phyloP scores from a whole-genome alignment of 495 filamentous ascomycete genomes.

The Hypoxylon trugodes region DNA sequence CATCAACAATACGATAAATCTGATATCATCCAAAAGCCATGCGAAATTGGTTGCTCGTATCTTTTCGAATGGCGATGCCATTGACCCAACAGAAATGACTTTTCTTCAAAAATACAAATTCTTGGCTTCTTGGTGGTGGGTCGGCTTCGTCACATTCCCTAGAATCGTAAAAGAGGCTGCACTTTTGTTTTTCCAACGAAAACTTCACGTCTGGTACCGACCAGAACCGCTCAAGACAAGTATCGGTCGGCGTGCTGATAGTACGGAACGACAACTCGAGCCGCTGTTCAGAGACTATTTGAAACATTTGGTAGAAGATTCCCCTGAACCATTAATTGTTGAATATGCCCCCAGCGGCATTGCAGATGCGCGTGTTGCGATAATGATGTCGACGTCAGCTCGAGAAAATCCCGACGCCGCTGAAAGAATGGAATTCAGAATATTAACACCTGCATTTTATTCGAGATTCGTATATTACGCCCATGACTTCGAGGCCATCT shows the following conservation, averaged over 20 bases:
- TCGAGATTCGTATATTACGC: conserved; percentile 62
- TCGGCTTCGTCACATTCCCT: conserved; percentile 68
- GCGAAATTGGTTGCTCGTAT: conserved; percentile 64
- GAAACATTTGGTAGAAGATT: conserved; percentile 52
- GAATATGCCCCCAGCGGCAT: conserved; percentile 62
- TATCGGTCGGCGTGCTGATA: conserved; percentile 58
- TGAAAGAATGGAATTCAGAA: conserved; percentile 56
- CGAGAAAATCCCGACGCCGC: not conserved
- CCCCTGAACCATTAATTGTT: conserved; percentile 51
- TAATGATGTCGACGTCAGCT: conserved; percentile 47
- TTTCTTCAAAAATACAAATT: conserved; percentile 55
- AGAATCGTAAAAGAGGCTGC: conserved; percentile 66
- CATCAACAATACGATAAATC: conserved; percentile 64
- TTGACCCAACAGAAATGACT: conserved; percentile 58
- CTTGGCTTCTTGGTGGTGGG: conserved; percentile 67
- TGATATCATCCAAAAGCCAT: conserved; percentile 63
- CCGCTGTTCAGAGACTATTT: conserved; percentile 61
- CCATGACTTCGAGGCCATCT: conserved; percentile 60
- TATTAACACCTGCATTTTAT: conserved; percentile 69
- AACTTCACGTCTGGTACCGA: conserved; percentile 64
- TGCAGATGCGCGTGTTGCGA: conserved; percentile 39
- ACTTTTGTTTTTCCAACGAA: conserved; percentile 59
- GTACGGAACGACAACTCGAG: conserved; percentile 58
- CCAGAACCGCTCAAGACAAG: conserved; percentile 64
- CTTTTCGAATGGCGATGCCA: conserved; percentile 53